phyloP scores from a whole-genome alignment of 768 basidiomycete genomes.

The Pleurotus salmoneostramineus region DNA sequence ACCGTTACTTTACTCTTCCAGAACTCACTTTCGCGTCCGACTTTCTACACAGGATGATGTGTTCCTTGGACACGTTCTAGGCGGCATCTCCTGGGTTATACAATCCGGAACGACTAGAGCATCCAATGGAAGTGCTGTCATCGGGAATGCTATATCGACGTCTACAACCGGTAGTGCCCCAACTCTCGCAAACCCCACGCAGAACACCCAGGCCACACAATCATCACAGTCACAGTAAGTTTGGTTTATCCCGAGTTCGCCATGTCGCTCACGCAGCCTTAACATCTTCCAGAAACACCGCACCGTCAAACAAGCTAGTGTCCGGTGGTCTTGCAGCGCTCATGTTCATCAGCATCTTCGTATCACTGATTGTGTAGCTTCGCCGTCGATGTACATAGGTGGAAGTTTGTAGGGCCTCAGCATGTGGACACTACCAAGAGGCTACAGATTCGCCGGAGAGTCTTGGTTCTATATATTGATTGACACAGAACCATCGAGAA shows the following conservation, averaged over 20 bases:
- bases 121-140: constrained; percentile 54
- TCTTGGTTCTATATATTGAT: no score
- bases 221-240: not conserved
- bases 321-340: not conserved
- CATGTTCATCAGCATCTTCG: not conserved
- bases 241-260: not conserved
- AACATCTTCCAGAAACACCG: not conserved
- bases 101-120: constrained; percentile 69
- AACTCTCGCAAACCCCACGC: not conserved
- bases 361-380: not conserved
- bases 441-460: no score
- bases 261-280: not conserved
- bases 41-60: constrained; percentile 61
- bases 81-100: constrained; percentile 72
- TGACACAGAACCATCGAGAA: no score
- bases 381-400: no score
- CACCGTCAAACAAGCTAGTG: not conserved
- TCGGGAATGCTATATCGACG: constrained; percentile 38
- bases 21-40: no score
- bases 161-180: constrained; percentile 21
- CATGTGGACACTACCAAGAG: no score
- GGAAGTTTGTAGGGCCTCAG: no score
- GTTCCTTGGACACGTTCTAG: constrained; percentile 71
- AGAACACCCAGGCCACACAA: not conserved
- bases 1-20: no score